Evolutionary conservation across 1,139 yeast species (phyloP), one percentile per base, ranked within the genome.

Genomic region (Geotrichum carabidarum): DNA sequence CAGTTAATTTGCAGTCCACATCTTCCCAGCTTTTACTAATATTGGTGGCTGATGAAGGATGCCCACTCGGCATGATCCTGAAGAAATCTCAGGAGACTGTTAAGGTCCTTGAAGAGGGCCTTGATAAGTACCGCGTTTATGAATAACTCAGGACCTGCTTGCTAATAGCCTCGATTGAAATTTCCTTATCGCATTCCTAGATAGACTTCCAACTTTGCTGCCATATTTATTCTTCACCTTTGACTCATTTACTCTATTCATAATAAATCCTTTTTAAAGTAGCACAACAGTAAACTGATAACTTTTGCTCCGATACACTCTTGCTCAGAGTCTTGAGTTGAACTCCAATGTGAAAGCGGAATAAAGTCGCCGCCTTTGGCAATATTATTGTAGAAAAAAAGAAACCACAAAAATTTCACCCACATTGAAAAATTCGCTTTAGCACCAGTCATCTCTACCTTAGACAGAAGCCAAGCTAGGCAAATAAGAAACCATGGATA

Each of bases 41-140:
- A 8, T 52, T 64, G 15, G 65, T 66, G n/a, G 65, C 68, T 7
- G 66, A 65, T 48, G 63, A 62, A 36, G 60, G 56, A 2, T 63
- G 66, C 8, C 67, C 69, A 1, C 55, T 64, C 38, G 69, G 69
- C 1, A 48, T 60, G 31, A 51, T 65, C 44, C 57, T 60, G 30
- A 58, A 57, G 18, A 63, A 64, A 54, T 55, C 65, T 1, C 55
- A 53, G 32, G 64, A 65, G 43, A 61, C 67, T n/a, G 62, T 58
- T 9, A 52, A 50, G 12, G 64, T 64, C 9, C 56, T 66, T 32
- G 62, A 60, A 42, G 58, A 59, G 18, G 68, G 68, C 1, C 55
- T 66, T 32, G 57, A 57, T 15, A 62, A 61, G 36, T 65, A 59
- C 49, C 52, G 59, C 31, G 59, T 61, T 12, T 57, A 58, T 32